Evolutionary conservation across 805 yeast genomes (phyloP).

Genomic region (Kazachstania bromeliacearum): DNA sequence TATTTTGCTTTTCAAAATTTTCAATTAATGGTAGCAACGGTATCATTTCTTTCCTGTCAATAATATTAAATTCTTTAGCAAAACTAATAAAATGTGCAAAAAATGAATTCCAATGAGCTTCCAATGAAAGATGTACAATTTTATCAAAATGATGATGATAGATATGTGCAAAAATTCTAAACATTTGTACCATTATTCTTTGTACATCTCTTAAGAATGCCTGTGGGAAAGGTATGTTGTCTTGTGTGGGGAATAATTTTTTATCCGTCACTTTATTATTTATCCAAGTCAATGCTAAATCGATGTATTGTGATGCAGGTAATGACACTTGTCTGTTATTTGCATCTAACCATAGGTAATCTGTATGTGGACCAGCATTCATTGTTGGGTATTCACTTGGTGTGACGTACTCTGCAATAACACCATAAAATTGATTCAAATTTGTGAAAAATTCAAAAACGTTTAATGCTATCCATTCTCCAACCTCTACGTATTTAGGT

Average conservation of each 20-base stretch:
- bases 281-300: conserved; percentile 85
- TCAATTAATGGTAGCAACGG: conserved; percentile 74
- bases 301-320: conserved; percentile 91
- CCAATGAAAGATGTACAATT: conserved; percentile 80
- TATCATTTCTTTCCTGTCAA: conserved; percentile 69
- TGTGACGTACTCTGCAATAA: conserved; percentile 83
- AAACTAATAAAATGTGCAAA: conserved; percentile 91
- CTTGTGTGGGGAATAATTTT: conserved; percentile 81
- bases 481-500: conserved; percentile 88
- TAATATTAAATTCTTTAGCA: conserved; percentile 69
- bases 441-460: conserved; percentile 83
- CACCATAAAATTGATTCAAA: conserved; percentile 79
- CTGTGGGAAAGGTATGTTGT: conserved; percentile 82
- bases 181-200: conserved; percentile 84
- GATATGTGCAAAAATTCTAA: conserved; percentile 89
- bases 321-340: conserved; percentile 72
- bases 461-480: conserved; percentile 94
- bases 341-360: conserved; percentile 82
- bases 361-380: conserved; percentile 92
- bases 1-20: conserved; percentile 77
- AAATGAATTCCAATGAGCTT: conserved; percentile 96
- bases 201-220: conserved; percentile 73
- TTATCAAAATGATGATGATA: conserved; percentile 93
- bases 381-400: conserved; percentile 85
- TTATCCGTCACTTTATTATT: conserved; percentile 82